Evolutionary conservation across 768 basidiomycete genomes (phyloP), one percentile per base, ranked within the genome.

Genomic region (Mycena capillaripes): DNA sequence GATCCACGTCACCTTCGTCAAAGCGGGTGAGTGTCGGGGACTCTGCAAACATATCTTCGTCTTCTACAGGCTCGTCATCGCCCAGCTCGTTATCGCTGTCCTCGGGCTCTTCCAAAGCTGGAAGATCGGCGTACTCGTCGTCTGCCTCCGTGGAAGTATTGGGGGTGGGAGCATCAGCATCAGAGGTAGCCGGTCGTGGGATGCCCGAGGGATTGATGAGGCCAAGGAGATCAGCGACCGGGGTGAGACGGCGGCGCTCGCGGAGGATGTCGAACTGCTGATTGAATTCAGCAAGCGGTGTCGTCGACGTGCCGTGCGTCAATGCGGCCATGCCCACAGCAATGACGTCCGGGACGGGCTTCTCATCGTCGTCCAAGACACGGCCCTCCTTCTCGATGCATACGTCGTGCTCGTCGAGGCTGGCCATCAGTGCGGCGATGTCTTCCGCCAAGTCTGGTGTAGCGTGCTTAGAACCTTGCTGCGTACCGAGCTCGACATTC

Each of bases 391-490:
- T 73, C 16, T 65, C 19, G 10, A 30, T 25, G 62, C 81, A 80
- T 0, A 82, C 79, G 2, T 69, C 42, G 44, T 78, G 79, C 17
- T 73, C 65, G 0, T n/a, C 36, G 0, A 81, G 71, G 14, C 78
- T 77, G 11, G 56, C 40, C 76, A 78, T 78, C 16, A 80, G 69
- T 7, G 59, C 59, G 0, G 42, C 19, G 25, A 85, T 82, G 40
- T 86, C 84, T 2, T 77, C 65, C 5, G 60, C 34, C 0, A 85
- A 69, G 55, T 83, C 68, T 2, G 81, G 76, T 0, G 62, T 72
- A 7, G 76, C 55, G 53, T 86, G 85, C 57, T 74, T 77, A 2
- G 53, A 73, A 0, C 84, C 84, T 32, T 81, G 81, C 23, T 77
- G 71, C 0, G 79, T 46, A 0, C 83, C 82, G 32, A 85, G 74